Conservation (phyloP, 371 early-diverging fungal species). For the Zychaea mexicana region DNA sequence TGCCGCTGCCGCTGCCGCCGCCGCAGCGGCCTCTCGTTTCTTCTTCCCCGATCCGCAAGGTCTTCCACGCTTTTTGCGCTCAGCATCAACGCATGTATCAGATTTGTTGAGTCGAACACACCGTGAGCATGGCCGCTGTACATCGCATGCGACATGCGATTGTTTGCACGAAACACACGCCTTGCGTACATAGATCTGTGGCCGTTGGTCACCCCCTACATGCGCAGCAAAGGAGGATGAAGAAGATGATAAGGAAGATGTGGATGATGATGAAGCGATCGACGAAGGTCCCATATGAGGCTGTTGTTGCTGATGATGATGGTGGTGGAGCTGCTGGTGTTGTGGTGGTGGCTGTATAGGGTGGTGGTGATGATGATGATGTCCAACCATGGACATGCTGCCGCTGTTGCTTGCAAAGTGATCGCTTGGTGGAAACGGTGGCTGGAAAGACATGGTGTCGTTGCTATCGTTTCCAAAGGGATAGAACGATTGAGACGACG, state of each 20-base stretch:
- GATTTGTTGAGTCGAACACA: conserved; percentile 57
- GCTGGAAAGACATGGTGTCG: neutral
- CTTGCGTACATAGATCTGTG: conserved; percentile 47
- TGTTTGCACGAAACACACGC: conserved; percentile 61
- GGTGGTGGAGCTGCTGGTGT: neutral
- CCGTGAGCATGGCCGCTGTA: conserved; percentile 58
- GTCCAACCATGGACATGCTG: neutral
- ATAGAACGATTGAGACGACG: neutral
- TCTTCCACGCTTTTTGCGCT: conserved; percentile 60
- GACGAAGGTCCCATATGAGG: conserved; percentile 1
- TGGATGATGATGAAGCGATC: conserved; percentile 4
- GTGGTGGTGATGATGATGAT: neutral
- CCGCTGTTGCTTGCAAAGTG: neutral
- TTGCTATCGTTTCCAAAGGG: neutral
- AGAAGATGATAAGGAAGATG: conserved; percentile 7
- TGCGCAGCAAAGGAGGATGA: neutral
- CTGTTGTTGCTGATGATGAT: neutral
- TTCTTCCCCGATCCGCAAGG: conserved; percentile 50
- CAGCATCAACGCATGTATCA: conserved; percentile 57
- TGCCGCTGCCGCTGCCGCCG: neutral
- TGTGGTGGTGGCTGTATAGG: neutral
- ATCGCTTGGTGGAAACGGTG: neutral
- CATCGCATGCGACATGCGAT: conserved; percentile 62
- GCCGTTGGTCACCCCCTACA: conserved; percentile 3
- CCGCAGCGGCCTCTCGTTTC: conserved; percentile 6